Evolutionary conservation across 2,329 filamentous ascomycete species (phyloP).

Genomic region (Plectosphaerella sp.): DNA sequence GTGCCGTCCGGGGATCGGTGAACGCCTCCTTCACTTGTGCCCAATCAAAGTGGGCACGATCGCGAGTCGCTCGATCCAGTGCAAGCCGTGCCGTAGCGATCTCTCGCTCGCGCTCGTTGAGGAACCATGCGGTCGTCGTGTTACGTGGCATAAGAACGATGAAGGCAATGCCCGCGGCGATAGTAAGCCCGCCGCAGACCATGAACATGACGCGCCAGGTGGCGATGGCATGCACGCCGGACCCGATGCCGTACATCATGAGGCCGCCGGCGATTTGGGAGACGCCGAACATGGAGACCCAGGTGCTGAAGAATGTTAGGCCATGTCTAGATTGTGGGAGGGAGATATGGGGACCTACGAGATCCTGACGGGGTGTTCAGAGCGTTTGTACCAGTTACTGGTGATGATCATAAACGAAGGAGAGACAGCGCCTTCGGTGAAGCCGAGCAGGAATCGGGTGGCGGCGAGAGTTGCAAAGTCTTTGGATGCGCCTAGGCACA

Average conservation of each 20-base stretch:
- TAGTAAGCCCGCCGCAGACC: constrained; percentile 10
- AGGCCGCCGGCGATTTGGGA: constrained; percentile 20
- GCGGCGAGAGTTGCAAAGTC: constrained; percentile 18
- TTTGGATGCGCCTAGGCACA: constrained; percentile 14
- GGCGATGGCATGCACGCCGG: constrained; percentile 6
- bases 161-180: constrained; percentile 3
- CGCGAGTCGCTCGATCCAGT: constrained; percentile 11
- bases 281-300: constrained; percentile 21
- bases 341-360: constrained; percentile 21
- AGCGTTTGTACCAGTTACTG: constrained; percentile 40
- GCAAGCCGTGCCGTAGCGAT: constrained; percentile 10
- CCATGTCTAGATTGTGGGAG: neutral
- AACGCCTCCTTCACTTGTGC: constrained; percentile 15
- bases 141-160: constrained; percentile 4
- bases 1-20: constrained; percentile 3
- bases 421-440: constrained; percentile 24
- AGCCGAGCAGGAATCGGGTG: constrained; percentile 21
- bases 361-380: constrained; percentile 54
- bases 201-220: constrained; percentile 16
- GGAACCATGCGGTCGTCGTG: constrained; percentile 6
- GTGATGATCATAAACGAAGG: constrained; percentile 44
- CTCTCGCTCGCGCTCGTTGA: constrained; percentile 5
- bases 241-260: constrained; percentile 21
- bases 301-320: constrained; percentile 7
- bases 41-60: constrained; percentile 10